phyloP scores from a whole-genome alignment of 1,284 basidiomycete genomes.

The Ceratobasidium sp. region DNA sequence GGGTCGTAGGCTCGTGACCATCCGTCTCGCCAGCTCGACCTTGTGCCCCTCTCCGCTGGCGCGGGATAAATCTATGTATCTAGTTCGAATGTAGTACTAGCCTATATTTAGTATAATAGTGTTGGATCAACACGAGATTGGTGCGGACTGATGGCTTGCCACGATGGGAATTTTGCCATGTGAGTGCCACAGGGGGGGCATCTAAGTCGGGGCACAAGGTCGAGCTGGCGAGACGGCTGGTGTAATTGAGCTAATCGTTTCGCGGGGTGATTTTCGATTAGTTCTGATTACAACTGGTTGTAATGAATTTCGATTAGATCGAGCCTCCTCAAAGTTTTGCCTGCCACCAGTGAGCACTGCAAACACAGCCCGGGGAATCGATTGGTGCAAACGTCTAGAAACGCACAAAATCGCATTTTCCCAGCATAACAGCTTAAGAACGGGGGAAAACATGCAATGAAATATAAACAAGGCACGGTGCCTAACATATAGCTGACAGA shows the following conservation, averaged over 20 bases:
- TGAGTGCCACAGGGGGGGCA: not conserved
- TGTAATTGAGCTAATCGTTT: not conserved
- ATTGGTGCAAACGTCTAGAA: not conserved
- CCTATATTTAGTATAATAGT: not conserved
- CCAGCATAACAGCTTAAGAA: not conserved
- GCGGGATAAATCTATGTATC: not conserved
- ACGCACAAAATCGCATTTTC: not conserved
- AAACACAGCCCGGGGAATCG: not conserved
- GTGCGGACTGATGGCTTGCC: not conserved
- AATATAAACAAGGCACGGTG: not conserved
- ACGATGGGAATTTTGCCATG: not conserved
- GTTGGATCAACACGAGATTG: not conserved
- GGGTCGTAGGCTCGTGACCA: constrained; percentile 25
- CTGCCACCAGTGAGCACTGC: not conserved
- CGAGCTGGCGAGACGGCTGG: constrained; percentile 15
- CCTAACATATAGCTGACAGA: not conserved
- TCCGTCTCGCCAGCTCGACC: constrained; percentile 6
- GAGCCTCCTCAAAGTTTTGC: not conserved
- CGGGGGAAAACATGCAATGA: no score
- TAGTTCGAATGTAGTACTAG: not conserved
- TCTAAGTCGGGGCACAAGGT: not conserved
- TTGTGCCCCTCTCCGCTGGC: not conserved
- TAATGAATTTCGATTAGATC: not conserved
- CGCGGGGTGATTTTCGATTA: not conserved
- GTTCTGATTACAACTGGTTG: constrained; percentile 13